These are phyloP conservation scores for Adansonia grandidieri DNA, from an alignment of 441 rosid species.

Conservation along the genomic window DNA sequence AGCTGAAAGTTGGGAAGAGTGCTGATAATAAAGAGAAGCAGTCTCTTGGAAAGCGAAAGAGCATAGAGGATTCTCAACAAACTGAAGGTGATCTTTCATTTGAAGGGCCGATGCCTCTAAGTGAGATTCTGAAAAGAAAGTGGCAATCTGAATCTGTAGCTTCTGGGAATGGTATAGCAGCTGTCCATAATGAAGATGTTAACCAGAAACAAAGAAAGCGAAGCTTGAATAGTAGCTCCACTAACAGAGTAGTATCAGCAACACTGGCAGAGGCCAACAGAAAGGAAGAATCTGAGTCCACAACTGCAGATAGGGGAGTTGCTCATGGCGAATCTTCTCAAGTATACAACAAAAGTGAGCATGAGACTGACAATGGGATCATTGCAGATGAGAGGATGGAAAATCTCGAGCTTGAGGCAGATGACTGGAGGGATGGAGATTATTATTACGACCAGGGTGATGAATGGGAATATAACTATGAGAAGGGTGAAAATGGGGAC, in stretches of 20 bases:
- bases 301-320: conserved; percentile 34
- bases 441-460: conserved; percentile 62
- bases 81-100: conserved; percentile 57
- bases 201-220: conserved; percentile 30
- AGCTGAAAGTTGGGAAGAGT: conserved; percentile 50
- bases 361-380: conserved; percentile 47
- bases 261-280: conserved; percentile 29
- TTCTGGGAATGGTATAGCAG: conserved; percentile 38
- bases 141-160: conserved; percentile 55
- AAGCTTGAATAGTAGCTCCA: conserved; percentile 24
- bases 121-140: conserved; percentile 86
- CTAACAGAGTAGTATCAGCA: background rate
- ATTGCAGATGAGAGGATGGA: conserved; percentile 52
- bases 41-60: conserved; percentile 60
- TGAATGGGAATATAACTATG: conserved; percentile 67
- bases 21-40: conserved; percentile 43
- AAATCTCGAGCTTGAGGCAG: conserved; percentile 57
- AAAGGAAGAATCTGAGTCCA: conserved; percentile 42
- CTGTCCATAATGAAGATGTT: conserved; percentile 26
- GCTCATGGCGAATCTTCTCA: conserved; percentile 38
- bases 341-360: conserved; percentile 36
- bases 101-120: conserved; percentile 83
- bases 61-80: conserved; percentile 47
- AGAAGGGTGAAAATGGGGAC: conserved; percentile 57
- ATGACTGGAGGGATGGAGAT: conserved; percentile 53